Base-by-base conservation (phyloP, 371 early-diverging fungal genomes). In the Syncephalastrum sp. region DNA sequence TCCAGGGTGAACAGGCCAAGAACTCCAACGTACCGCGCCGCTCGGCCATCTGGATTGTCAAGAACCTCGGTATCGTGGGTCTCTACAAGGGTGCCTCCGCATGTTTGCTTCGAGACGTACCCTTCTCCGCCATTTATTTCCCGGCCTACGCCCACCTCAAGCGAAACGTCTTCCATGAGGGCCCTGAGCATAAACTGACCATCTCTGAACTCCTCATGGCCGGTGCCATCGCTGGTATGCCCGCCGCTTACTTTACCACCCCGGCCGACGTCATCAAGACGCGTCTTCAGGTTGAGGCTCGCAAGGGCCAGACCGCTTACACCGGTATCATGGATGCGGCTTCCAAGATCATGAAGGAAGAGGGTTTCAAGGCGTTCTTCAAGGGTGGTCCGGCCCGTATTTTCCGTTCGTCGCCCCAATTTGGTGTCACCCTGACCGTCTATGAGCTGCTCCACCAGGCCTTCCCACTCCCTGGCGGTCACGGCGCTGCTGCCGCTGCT, bases 221-320 rank as follows among this genome's bases (percentile, higher is more conserved):
- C 47, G 98, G 98, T 70, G 95, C 97, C 7, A 78, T 91, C 51
- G 93, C 98, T 48, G 98, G 98, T 71, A 95, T 98, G 88, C 96
- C 97, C 16, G 97, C 94, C 25, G 97, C 98, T 19, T 96, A 96
- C 68, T 85, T 97, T 42, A 94, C 96, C 43, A 97, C 99, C 1
- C 98, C 98, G 5, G 96, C 96, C 17, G 98, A 98, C 77, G 98
- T 98, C 15, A 96, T 97, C 82, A 98, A 98, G 79, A 98, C 98
- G 3, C 88, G 98, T 58, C 78, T 98, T 13, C 98, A 98, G 74
- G 98, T 97, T 21, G 94, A 92, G 51, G 91, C 94, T 13, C 77
- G 88, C 15, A 85, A 88, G 53, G 97, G 98, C 45, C 92, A 97
- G 63, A 90, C 93, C 4, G 74, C 83, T 5, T 97, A 94, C 77